Conservation (phyloP, 345 rosid genomes). For the Camelina laxa region DNA sequence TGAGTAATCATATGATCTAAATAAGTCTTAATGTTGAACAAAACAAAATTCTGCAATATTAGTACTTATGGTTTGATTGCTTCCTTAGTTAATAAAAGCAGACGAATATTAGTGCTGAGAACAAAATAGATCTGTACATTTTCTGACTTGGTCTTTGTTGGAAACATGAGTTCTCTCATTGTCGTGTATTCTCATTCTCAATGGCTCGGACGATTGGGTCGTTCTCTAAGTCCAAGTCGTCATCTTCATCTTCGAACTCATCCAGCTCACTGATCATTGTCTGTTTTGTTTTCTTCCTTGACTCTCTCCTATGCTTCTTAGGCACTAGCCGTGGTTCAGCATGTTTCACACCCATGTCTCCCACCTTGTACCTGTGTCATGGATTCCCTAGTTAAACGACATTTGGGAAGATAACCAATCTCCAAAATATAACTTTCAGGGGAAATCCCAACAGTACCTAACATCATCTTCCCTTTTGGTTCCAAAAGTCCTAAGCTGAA, state of each 20-base stretch:
- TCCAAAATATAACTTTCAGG: background rate
- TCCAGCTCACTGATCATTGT: constrained; percentile 61
- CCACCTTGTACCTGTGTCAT: constrained; percentile 68
- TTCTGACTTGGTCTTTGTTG: background rate
- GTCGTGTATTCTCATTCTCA: constrained; percentile 51
- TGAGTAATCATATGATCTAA: background rate
- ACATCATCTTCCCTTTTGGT: constrained; percentile 88
- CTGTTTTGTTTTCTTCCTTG: constrained; percentile 79
- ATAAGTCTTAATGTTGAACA: too few relatives aligned
- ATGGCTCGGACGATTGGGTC: constrained; percentile 63
- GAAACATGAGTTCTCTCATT: background rate
- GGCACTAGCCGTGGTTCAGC: constrained; percentile 82
- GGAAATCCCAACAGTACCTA: constrained; percentile 51
- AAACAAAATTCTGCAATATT: background rate
- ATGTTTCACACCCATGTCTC: constrained; percentile 77
- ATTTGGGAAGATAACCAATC: background rate
- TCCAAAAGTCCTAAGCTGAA: constrained; percentile 85
- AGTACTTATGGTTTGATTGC: too few relatives aligned
- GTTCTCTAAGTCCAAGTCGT: constrained; percentile 57
- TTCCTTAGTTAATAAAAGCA: too few relatives aligned
- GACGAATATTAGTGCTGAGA: background rate
- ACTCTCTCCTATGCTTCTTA: constrained; percentile 84
- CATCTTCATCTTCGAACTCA: constrained; percentile 60
- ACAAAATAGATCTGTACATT: background rate
- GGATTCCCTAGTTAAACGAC: background rate